A percentile compares a stretch with the other conserved stretches of the same genome.
phyloP scores from a whole-genome alignment of 495 filamentous ascomycete genomes.

The Lasiosphaeria ovina region DNA sequence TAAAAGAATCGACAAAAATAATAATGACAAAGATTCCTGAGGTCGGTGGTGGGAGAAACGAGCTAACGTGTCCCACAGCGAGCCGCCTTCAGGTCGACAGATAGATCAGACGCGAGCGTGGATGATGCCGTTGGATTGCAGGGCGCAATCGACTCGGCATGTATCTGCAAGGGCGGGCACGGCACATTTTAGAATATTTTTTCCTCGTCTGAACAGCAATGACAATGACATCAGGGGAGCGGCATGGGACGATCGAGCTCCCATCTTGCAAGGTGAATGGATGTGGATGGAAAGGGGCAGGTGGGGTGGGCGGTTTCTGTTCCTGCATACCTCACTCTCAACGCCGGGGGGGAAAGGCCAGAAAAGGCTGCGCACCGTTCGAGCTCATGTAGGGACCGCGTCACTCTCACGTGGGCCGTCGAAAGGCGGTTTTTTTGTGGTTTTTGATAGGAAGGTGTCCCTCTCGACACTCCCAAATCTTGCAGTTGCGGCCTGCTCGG shows the following conservation, averaged over 20 bases:
- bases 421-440: neutral
- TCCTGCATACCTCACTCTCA: conserved; percentile 34
- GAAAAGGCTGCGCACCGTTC: conserved; percentile 30
- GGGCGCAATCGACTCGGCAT: conserved; percentile 36
- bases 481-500: conserved; percentile 15
- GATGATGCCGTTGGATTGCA: conserved; percentile 54
- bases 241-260: conserved; percentile 14
- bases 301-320: neutral
- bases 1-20: conserved; percentile 47
- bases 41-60: conserved; percentile 59
- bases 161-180: conserved; percentile 42
- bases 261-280: conserved; percentile 23
- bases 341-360: conserved; percentile 29
- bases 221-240: conserved; percentile 25
- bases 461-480: neutral
- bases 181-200: conserved; percentile 30
- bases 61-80: conserved; percentile 70
- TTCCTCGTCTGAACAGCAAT: neutral
- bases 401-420: conserved; percentile 4
- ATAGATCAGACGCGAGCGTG: conserved; percentile 42
- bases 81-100: conserved; percentile 42
- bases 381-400: conserved; percentile 34
- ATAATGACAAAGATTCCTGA: conserved; percentile 46
- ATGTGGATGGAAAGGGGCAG: conserved; percentile 1
- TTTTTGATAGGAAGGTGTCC: neutral